phyloP scores from a whole-genome alignment of 371 early-diverging fungal genomes.

The Mortierella sp. region DNA sequence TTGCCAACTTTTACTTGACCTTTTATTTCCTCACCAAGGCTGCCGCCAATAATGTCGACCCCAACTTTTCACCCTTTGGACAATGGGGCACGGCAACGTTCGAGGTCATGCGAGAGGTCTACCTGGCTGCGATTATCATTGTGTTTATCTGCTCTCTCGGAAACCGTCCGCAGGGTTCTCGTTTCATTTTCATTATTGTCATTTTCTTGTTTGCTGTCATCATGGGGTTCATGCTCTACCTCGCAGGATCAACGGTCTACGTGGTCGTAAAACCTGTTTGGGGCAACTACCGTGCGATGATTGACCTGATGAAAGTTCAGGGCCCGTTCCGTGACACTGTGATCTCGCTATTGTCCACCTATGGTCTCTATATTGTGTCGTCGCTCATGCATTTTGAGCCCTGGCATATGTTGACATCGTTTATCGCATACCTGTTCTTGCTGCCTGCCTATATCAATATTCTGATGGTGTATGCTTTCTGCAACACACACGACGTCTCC shows the following conservation, averaged over 20 bases:
- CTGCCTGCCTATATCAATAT: slow-evolving; percentile 88
- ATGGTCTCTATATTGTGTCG: slow-evolving; percentile 83
- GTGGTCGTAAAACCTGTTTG: slow-evolving; percentile 45
- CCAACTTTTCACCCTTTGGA: slow-evolving; percentile 52
- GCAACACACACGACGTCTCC: slow-evolving; percentile 90
- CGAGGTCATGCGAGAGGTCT: slow-evolving; percentile 65
- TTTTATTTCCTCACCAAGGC: slow-evolving; percentile 42
- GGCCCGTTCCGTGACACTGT: slow-evolving; percentile 85
- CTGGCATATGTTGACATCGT: slow-evolving; percentile 95
- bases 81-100: slow-evolving; percentile 56
- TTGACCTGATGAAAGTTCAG: slow-evolving; percentile 13
- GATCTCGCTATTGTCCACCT: slow-evolving; percentile 83
- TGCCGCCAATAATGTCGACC: slow-evolving; percentile 49
- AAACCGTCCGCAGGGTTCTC: slow-evolving; percentile 82
- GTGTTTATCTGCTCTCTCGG: slow-evolving; percentile 82
- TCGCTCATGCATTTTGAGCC: slow-evolving; percentile 88
- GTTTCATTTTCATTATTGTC: slow-evolving; percentile 67
- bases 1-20: slow-evolving; percentile 54
- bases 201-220: slow-evolving; percentile 80
- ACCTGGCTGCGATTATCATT: slow-evolving; percentile 70
- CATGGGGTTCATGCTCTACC: slow-evolving; percentile 81
- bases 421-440: slow-evolving; percentile 88
- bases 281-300: slow-evolving; percentile 30
- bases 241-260: slow-evolving; percentile 65
- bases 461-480: slow-evolving; percentile 93